phyloP scores from a whole-genome alignment of 2,329 filamentous ascomycete genomes.

The Colletotrichum filicis region DNA sequence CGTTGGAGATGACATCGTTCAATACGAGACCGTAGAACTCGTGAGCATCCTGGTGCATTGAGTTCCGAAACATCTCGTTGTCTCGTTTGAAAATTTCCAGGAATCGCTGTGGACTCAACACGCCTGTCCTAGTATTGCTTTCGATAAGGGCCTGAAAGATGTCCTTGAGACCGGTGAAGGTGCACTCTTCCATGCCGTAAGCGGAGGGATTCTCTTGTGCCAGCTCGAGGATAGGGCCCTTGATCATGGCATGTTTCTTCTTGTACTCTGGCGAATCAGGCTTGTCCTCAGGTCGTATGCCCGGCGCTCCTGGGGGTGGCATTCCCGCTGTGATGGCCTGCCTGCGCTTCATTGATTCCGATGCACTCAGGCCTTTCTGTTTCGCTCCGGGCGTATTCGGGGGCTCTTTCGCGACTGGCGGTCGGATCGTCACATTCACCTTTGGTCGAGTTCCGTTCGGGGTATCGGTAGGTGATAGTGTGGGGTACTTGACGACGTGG shows the following conservation, averaged over 20 bases:
- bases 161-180: constrained; percentile 95
- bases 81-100: constrained; percentile 93
- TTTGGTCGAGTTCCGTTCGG: constrained; percentile 68
- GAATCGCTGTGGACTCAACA: constrained; percentile 92
- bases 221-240: constrained; percentile 87
- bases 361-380: constrained; percentile 62
- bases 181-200: constrained; percentile 94
- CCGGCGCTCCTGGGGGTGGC: constrained; percentile 64
- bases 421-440: constrained; percentile 71
- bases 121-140: constrained; percentile 84
- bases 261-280: constrained; percentile 96
- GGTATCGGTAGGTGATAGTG: constrained; percentile 74
- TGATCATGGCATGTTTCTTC: constrained; percentile 93
- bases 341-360: constrained; percentile 68
- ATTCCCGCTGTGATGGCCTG: constrained; percentile 65
- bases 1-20: constrained; percentile 95
- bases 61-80: constrained; percentile 96
- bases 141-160: constrained; percentile 93
- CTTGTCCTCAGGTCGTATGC: constrained; percentile 84
- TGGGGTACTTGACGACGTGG: constrained; percentile 91
- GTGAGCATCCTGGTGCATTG: constrained; percentile 98
- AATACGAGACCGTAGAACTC: constrained; percentile 94
- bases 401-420: constrained; percentile 62
- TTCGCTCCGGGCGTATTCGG: constrained; percentile 51
- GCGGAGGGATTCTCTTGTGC: constrained; percentile 80